Conservation (phyloP, 2,329 filamentous ascomycete species). For the Ramularia collo-cygni region DNA sequence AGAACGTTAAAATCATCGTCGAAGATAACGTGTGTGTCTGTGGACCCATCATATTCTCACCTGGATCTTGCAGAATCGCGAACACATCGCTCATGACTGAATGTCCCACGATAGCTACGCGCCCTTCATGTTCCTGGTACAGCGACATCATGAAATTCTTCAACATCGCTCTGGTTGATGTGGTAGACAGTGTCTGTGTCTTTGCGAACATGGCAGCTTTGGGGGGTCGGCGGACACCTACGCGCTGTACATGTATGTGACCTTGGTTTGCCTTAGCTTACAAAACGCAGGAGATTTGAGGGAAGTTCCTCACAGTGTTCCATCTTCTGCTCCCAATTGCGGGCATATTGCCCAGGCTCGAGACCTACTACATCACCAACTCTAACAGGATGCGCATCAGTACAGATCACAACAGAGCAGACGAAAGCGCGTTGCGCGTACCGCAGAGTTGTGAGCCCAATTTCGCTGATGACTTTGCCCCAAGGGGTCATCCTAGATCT, state of each 20-base stretch:
- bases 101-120: conserved; percentile 53
- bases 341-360: conserved; percentile 53
- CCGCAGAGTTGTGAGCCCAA: background rate
- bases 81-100: conserved; percentile 57
- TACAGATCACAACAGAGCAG: no score
- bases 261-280: no score
- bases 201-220: conserved; percentile 8
- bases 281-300: no score
- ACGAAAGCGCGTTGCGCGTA: no score
- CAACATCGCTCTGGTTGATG: conserved; percentile 3
- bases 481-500: no score
- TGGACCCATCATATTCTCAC: no score
- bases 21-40: no score
- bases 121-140: background rate
- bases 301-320: conserved; percentile 27
- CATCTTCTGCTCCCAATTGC: conserved; percentile 60
- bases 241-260: no score
- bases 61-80: conserved; percentile 49
- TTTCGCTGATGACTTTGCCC: background rate
- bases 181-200: conserved; percentile 6
- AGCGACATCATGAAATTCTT: conserved; percentile 1
- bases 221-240: no score
- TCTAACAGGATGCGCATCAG: no score
- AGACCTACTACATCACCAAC: conserved; percentile 28
- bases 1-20: background rate